phyloP scores from a whole-genome alignment of 257 asterid species.

The Plectranthus barbatus region DNA sequence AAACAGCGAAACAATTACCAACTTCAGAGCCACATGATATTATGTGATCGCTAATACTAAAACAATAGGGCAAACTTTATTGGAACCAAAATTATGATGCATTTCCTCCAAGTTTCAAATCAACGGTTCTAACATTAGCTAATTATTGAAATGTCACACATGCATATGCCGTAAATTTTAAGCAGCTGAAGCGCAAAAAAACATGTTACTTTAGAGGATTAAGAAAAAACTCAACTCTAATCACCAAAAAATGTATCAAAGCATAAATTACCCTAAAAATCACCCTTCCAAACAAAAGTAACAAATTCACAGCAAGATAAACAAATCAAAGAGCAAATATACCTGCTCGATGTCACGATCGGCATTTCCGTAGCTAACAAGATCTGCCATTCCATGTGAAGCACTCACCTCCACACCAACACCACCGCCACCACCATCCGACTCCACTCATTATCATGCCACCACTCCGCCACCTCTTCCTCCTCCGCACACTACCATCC shows the following conservation, averaged over 20 bases:
- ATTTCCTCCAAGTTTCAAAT: constrained; percentile 13
- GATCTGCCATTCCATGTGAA: constrained; percentile 99
- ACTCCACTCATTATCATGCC: constrained; percentile 81
- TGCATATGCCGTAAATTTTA: background rate
- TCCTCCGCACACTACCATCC: constrained; percentile 62
- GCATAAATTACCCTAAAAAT: background rate
- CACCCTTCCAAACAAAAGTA: background rate
- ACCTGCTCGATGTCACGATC: constrained; percentile 90
- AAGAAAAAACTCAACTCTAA: background rate
- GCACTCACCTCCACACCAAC: constrained; percentile 61
- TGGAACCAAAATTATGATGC: background rate
- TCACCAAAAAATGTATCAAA: constrained; percentile 6
- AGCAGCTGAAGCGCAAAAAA: background rate
- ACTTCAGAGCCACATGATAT: background rate
- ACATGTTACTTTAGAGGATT: background rate
- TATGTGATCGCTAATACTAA: constrained; percentile 5
- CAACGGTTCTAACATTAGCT: background rate
- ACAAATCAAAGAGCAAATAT: constrained; percentile 11
- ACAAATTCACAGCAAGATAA: background rate
- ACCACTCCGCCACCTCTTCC: constrained; percentile 34
- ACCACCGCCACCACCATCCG: constrained; percentile 69
- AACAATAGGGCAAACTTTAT: background rate
- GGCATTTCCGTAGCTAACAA: constrained; percentile 74
- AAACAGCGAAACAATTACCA: background rate
- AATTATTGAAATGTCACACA: background rate